Base-by-base conservation (phyloP, 2,329 filamentous ascomycete genomes). In the Monosporascus cannonballus region DNA sequence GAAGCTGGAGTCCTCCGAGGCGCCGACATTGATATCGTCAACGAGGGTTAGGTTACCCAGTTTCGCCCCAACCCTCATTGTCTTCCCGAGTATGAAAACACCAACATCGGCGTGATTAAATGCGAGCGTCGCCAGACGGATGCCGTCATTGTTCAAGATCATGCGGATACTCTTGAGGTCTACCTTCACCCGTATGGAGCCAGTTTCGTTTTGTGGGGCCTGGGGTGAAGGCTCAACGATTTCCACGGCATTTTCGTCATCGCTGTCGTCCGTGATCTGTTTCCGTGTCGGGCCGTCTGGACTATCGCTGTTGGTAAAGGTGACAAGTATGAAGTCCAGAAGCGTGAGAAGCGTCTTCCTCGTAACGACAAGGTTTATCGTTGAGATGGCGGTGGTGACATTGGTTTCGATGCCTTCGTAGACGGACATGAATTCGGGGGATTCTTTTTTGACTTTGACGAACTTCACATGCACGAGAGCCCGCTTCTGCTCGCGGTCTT, bases 71-170 rank as follows among this genome's bases (percentile, higher is more conserved):
- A 99, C 83, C 36, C 89, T 84, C 89, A 99, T 94, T 0, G 89
- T 87, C 60, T 85, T 89, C 41, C 88, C 91, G 49, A 88, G 83
- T 4, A 99, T 75, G 73, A 96, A 96, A 6, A 99, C 86, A 1
- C 89, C 89, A 36, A 96, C 87, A 66, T 96, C 89, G 2, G 92
- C 94, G 54, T 94, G 93, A 60, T 90, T 95, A 64, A 99, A 84
- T 51, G 91, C 94, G 18, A 99, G 73, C 0, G 94, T 99, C 27
- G 94, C 94, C 27, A 99, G 79, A 25, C 94, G 85, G 53, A 97
- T 95, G 0, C 94, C 94, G 67, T 99, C 95, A 59, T 99, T 97
- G 68, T 99, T 99, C 51, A 99, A 77, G 57, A 99, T 93, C 27
- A 99, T 78, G 2, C 90, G 84, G 58, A 99, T 96, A 73, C 89